Base-by-base conservation (phyloP, 2,329 filamentous ascomycete genomes). In the Alternaria viburni region DNA sequence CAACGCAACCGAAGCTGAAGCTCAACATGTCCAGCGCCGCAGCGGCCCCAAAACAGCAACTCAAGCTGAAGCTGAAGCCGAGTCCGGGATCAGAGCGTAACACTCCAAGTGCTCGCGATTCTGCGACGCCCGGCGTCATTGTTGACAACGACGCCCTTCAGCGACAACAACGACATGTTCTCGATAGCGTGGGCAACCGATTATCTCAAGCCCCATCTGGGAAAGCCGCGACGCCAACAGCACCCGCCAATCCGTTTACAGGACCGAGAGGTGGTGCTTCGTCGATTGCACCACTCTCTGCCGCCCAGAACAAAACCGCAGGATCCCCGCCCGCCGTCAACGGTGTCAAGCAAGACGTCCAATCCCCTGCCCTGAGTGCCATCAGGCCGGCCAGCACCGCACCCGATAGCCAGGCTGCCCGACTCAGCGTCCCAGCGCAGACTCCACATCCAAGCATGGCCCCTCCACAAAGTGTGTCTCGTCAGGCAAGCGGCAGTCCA, bases 1-100 rank as follows among this genome's bases (percentile, higher is more conserved):
- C 93, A 13, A 83, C 87, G 1, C 88, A 90, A 72, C 88, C 91
- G 36, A 93, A 93, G 75, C 91, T 96, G 72, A 96, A 93, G 80
- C 84, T 97, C 59, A 94, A 92, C 78, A 86, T 93, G 74, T 84
- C 86, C 44, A 67, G 68, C 13, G 66, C 69, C 25, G 69, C 69
- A 32, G 64, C 74, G 30, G 69, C 70, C 30, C 67, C 73, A 3
- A 77, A 80, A 55, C 74, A 83, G 59, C 79, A 81, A 45, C 89
- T 95, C 59, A 94, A 90, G 19, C 86, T 93, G 57, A 89, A 88
- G 81, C 71, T 77, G 36, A 72, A 74, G 58, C 80, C 85, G 74
- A 78, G 80, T 66, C 71, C 79, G 66, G 69, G 75, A 62, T 79
- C 79, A 11, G 74, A 79, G 59, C 71, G 80, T 2, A 80, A 81